Base-by-base conservation (phyloP, 192 early-diverging fungal genomes). In the Linnemannia hyalina region DNA sequence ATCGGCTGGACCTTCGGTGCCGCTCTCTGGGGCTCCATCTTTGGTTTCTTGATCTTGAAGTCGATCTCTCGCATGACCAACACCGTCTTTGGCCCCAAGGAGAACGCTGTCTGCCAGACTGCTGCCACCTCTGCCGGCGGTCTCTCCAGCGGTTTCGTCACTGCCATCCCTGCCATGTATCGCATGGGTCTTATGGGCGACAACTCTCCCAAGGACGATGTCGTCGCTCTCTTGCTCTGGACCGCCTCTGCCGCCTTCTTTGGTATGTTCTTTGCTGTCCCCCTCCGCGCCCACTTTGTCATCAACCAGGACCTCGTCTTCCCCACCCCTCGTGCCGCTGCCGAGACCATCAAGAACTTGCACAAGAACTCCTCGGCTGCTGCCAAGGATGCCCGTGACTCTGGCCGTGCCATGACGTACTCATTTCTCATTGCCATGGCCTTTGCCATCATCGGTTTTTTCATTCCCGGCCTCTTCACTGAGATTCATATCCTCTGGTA, bases 251-350 rank as follows among this genome's bases (percentile, higher is more conserved):
- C 90, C 47, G 92, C 94, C 38, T 94, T 92, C 88, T 95, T 92
- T 77, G 94, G 94, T 80, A 84, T 95, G 68, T 95, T 95, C 87
- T 95, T 95, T 73, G 94, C 94, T 40, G 85, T 94, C 11, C 94
- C 94, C 13, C 91, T 94, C 68, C 92, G 94, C 32, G 77, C 90
- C 35, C 92, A 93, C 46, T 95, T 93, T 47, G 89, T 95, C 75
- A 82, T 95, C 73, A 93, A 94, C 72, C 92, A 94, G 72, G 89
- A 95, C 49, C 82, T 95, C 60, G 90, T 90, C 73, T 95, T 95
- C 89, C 94, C 94, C 29, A 91, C 94, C 6, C 93, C 93, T 18
- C 91, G 91, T 74, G 94, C 92, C 57, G 88, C 94, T 38, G 94
- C 94, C 9, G 88, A 85, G 49, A 95, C 93, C 46, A 94, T 94